Conservation (phyloP, 2,329 filamentous ascomycete species). For the Aureobasidium melanogenum region DNA sequence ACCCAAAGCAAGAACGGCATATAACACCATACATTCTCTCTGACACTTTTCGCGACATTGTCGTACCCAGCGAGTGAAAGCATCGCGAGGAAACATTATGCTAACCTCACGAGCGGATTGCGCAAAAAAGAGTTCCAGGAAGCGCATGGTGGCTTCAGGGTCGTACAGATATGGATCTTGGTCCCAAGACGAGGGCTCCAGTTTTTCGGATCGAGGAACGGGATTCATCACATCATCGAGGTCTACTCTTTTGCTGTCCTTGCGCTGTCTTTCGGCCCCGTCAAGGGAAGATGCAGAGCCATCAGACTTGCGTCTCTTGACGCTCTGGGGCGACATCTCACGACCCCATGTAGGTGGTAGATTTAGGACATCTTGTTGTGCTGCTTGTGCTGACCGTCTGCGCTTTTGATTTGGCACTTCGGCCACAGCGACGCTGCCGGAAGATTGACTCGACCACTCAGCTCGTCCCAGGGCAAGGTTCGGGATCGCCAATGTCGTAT, state of each 20-base stretch:
- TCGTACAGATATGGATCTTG: slow-evolving; percentile 47
- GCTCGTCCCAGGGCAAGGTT: not conserved
- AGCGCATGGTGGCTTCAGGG: slow-evolving; percentile 40
- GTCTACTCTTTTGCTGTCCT: slow-evolving; percentile 12
- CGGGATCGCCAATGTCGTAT: not conserved
- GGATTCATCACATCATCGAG: slow-evolving; percentile 15
- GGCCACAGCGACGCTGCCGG: not conserved
- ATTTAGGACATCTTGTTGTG: slow-evolving; percentile 15
- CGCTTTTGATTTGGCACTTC: slow-evolving; percentile 6
- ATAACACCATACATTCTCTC: slow-evolving; percentile 50
- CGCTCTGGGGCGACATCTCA: not conserved
- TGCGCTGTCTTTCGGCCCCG: slow-evolving; percentile 2
- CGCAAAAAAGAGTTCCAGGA: slow-evolving; percentile 49
- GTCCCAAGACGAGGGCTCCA: slow-evolving; percentile 33
- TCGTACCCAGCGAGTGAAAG: slow-evolving; percentile 50
- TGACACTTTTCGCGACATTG: slow-evolving; percentile 27
- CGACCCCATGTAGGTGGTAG: not conserved
- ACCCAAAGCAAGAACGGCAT: slow-evolving; percentile 50
- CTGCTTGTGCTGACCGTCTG: slow-evolving; percentile 8
- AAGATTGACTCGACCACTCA: slow-evolving; percentile 8
- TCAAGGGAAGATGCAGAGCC: not conserved
- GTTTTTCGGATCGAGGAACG: slow-evolving; percentile 18
- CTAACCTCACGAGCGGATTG: slow-evolving; percentile 47
- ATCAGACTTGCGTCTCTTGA: slow-evolving; percentile 6
- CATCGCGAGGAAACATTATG: slow-evolving; percentile 46